Conservation (phyloP, 2,329 filamentous ascomycete genomes). For the Bipolaris oryzae region DNA sequence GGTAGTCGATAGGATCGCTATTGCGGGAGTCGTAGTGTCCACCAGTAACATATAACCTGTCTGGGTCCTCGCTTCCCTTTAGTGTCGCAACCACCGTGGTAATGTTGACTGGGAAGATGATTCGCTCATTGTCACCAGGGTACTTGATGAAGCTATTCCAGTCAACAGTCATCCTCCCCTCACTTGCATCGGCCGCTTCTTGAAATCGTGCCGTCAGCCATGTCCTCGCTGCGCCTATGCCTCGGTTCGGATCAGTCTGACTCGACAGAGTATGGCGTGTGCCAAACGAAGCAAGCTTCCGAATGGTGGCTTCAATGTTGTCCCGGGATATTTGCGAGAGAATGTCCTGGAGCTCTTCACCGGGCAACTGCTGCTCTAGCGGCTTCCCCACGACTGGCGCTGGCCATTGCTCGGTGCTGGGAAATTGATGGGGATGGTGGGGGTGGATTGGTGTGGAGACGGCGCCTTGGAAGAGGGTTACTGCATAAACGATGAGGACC, state of each 20-base stretch:
- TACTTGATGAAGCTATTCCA: slow-evolving; percentile 57
- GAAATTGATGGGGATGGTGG: slow-evolving; percentile 16
- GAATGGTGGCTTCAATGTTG: slow-evolving; percentile 56
- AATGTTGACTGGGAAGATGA: slow-evolving; percentile 57
- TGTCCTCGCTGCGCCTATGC: slow-evolving; percentile 61
- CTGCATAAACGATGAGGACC: slow-evolving; percentile 11
- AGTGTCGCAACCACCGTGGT: slow-evolving; percentile 56
- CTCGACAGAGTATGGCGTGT: slow-evolving; percentile 61
- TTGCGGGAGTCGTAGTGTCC: slow-evolving; percentile 62
- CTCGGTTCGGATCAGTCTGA: slow-evolving; percentile 56
- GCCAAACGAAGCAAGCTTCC: slow-evolving; percentile 59
- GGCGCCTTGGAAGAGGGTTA: slow-evolving; percentile 7
- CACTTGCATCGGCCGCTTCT: slow-evolving; percentile 52
- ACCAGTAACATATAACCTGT: slow-evolving; percentile 58
- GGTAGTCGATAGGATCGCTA: slow-evolving; percentile 56
- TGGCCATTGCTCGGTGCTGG: slow-evolving; percentile 44
- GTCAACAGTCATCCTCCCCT: slow-evolving; percentile 57
- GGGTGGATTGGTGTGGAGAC: slow-evolving; percentile 22
- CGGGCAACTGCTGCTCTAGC: slow-evolving; percentile 46
- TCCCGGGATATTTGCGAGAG: slow-evolving; percentile 46
- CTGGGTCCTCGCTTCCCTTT: slow-evolving; percentile 54
- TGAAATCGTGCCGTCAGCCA: slow-evolving; percentile 59
- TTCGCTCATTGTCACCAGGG: slow-evolving; percentile 44
- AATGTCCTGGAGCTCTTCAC: slow-evolving; percentile 46
- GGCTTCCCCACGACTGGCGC: slow-evolving; percentile 36